A percentile compares a stretch with the other conserved stretches of the same genome.
phyloP scores from a whole-genome alignment of 225 moss, liverwort and hornwort genomes.

The Pleurozium schreberi region DNA sequence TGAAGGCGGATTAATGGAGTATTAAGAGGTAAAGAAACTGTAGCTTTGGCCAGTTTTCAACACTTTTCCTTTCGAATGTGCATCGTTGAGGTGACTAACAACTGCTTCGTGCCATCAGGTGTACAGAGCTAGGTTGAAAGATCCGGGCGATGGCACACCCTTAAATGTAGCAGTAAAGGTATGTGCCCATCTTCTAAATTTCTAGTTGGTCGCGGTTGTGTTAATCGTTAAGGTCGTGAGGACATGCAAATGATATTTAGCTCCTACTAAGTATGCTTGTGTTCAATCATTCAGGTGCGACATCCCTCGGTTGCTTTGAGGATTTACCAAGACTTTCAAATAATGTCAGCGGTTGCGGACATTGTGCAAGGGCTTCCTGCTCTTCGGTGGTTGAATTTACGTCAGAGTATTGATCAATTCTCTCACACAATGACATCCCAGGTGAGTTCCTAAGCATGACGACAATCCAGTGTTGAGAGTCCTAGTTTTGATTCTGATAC shows the following conservation, averaged over 20 bases:
- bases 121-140: slow-evolving; percentile 69
- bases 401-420: slow-evolving; percentile 87
- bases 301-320: slow-evolving; percentile 87
- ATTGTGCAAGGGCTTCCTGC: slow-evolving; percentile 66
- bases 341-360: slow-evolving; percentile 70
- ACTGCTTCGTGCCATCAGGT: slow-evolving; percentile 36
- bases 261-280: neutral
- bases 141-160: slow-evolving; percentile 51
- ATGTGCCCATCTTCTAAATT: neutral
- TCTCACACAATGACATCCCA: slow-evolving; percentile 95
- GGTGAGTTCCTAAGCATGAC: slow-evolving; percentile 19
- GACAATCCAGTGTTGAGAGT: neutral
- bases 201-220: neutral
- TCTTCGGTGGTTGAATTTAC: slow-evolving; percentile 80
- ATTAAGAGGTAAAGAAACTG: neutral
- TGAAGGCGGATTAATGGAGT: neutral
- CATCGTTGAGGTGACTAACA: neutral
- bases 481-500: neutral
- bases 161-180: slow-evolving; percentile 89
- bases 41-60: neutral
- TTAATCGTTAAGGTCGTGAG: neutral
- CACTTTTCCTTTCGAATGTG: neutral
- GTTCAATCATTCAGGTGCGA: slow-evolving; percentile 47
- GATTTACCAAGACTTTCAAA: slow-evolving; percentile 88
- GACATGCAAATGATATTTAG: neutral